phyloP scores from a whole-genome alignment of 768 basidiomycete genomes.

The Leccinum subtestaceum region DNA sequence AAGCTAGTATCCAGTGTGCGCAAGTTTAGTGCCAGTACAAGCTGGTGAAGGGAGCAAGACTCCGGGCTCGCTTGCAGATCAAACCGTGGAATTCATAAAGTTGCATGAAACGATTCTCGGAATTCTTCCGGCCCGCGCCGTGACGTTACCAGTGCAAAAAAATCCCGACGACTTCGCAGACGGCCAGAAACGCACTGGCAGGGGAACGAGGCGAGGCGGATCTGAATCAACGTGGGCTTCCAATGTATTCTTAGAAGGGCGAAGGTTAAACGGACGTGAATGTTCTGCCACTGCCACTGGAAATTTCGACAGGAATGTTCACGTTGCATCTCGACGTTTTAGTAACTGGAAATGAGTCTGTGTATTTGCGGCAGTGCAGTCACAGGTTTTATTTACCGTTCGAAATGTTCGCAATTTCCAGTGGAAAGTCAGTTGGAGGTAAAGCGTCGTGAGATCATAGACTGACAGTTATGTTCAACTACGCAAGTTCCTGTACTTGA shows the following conservation, averaged over 20 bases:
- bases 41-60: too few species aligned
- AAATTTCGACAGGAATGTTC: not conserved
- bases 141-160: too few species aligned
- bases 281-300: not conserved
- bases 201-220: not conserved
- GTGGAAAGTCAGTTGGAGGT: not conserved
- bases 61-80: not conserved
- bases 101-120: too few species aligned
- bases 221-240: not conserved
- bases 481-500: too few species aligned
- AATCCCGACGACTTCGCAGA: not conserved
- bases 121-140: too few species aligned
- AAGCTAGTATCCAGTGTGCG: too few species aligned
- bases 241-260: not conserved
- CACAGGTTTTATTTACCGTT: not conserved
- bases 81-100: not conserved
- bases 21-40: too few species aligned
- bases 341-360: not conserved
- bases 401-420: not conserved
- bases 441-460: not conserved
- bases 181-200: not conserved
- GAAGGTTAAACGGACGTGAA: not conserved
- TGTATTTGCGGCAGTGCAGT: not conserved
- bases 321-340: not conserved
- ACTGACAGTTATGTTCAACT: too few species aligned